Conservation (phyloP, 2,329 filamentous ascomycete species). For the Aspergillus sp. region DNA sequence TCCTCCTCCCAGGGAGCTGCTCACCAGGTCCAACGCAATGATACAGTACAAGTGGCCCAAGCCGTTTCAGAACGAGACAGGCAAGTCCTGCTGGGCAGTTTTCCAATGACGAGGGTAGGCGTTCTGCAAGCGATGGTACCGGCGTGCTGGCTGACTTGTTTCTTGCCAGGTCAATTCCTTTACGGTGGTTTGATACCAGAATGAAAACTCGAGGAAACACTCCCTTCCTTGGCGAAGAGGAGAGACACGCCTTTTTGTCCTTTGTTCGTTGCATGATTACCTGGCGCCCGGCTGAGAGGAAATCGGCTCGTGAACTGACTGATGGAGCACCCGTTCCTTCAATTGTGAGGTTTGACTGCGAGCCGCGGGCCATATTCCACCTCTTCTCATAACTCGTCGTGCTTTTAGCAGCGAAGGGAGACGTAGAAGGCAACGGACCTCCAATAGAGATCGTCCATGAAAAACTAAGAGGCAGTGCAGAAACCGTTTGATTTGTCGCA, state of each 20-base stretch:
- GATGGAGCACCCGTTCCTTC: conserved; percentile 28
- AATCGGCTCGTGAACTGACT: conserved; percentile 26
- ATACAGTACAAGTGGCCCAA: conserved; percentile 9
- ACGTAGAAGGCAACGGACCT: too few relatives aligned
- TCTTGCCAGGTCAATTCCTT: conserved; percentile 15
- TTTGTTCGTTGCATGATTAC: conserved; percentile 27
- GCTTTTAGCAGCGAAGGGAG: too few relatives aligned
- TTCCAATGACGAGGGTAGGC: conserved; percentile 15
- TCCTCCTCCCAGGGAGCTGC: conserved; percentile 21
- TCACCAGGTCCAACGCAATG: conserved; percentile 12
- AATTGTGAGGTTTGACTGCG: too few relatives aligned
- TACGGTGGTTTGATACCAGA: conserved; percentile 14
- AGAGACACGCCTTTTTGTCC: conserved; percentile 23
- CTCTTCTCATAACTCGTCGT: too few relatives aligned
- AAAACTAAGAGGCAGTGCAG: too few relatives aligned
- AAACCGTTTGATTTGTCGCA: conserved; percentile 1
- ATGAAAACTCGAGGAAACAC: conserved; percentile 14
- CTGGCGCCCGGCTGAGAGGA: conserved; percentile 27
- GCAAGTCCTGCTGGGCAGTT: conserved; percentile 16
- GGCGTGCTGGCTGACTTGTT: conserved; percentile 7
- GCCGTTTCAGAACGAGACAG: conserved; percentile 7
- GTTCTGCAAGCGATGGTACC: not conserved
- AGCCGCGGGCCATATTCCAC: too few relatives aligned
- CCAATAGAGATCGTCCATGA: too few relatives aligned
- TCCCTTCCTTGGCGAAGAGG: conserved; percentile 17